Evolutionary conservation across 2,329 filamentous ascomycete genomes (phyloP), one percentile per base, ranked within the genome.

Genomic region (Rhytidhysteron rufulum): DNA sequence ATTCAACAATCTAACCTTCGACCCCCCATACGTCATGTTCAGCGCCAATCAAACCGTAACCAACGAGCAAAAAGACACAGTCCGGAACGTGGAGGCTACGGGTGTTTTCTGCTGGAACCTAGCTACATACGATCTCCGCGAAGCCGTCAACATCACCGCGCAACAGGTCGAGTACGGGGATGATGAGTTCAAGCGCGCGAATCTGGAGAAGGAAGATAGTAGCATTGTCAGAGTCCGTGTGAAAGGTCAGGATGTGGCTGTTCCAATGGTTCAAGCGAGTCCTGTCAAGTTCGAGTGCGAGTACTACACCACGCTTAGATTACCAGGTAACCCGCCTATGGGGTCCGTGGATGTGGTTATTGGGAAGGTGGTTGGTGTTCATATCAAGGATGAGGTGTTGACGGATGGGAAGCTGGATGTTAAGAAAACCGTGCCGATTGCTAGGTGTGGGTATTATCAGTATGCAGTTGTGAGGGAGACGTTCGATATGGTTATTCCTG

Each of bases 1-100:
- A 59, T 82, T 82, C 69, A 80, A 76, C 58, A 82, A 82, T 48
- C 69, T 82, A 0, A 80, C 75, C 22, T 82, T 80, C 60, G 77
- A 80, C 53, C 79, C 78, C 0, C 79, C 79, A 0, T 80, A 79
- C 51, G 73, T 82, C 20, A 78, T 82, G 73, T 82, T 83, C 69
- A 68, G 66, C 24, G 71, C 74, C 3, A 82, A 82, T 59, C 75
- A 80, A 54, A 77, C 72, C 0, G 60, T 69, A 0, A 47, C 58
- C 7, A 54, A 53, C 2, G 37, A 50, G 0, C 72, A 73, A 42
- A 82, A 82, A 54, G 77, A 82, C 59, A 79, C 72, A 0, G 75
- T 78, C 22, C 57, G 65, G 50, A 82, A 82, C 55, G 73, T 66
- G 47, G 77, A 82, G 54, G 48, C 65, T 5, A 79, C 76, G 0